Percentiles rank a stretch among this genome's conserved stretches.
phyloP scores from a whole-genome alignment of 805 yeast genomes.

The Scheffersomyces amazonensis region DNA sequence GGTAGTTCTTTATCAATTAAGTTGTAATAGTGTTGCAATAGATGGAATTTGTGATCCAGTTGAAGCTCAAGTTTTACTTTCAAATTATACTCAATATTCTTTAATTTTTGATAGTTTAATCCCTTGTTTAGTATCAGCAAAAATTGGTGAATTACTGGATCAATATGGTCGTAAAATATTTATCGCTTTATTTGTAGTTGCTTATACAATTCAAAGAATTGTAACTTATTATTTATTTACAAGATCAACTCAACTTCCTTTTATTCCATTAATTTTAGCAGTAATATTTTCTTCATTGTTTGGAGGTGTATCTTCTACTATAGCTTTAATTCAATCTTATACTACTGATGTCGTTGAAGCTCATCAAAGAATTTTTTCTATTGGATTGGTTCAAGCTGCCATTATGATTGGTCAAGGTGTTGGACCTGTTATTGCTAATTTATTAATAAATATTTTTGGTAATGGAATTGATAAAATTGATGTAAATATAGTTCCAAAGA shows the following conservation, averaged over 20 bases:
- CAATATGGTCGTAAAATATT: constrained; percentile 28
- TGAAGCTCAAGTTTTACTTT: constrained; percentile 32
- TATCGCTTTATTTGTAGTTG: constrained; percentile 7
- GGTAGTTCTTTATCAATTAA: constrained; percentile 23
- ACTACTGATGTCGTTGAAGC: constrained; percentile 67
- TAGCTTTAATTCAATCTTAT: constrained; percentile 61
- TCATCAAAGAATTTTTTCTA: constrained; percentile 45
- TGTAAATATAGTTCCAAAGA: background rate
- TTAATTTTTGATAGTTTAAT: constrained; percentile 41
- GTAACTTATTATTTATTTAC: constrained; percentile 10
- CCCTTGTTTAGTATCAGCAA: constrained; percentile 48
- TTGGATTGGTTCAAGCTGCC: constrained; percentile 55
- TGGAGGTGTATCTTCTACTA: constrained; percentile 55
- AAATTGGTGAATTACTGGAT: constrained; percentile 32
- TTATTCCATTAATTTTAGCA: constrained; percentile 31
- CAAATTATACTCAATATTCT: constrained; percentile 44
- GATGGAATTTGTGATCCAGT: constrained; percentile 23
- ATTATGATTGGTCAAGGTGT: constrained; percentile 53
- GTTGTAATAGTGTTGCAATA: constrained; percentile 16
- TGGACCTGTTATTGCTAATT: constrained; percentile 56
- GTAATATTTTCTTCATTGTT: constrained; percentile 44
- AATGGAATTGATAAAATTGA: background rate
- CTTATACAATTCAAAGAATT: constrained; percentile 1
- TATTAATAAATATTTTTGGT: constrained; percentile 9
- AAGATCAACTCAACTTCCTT: constrained; percentile 22